A percentile compares a stretch with the other conserved stretches of the same genome.
phyloP scores from a whole-genome alignment of 345 rosid species.

The Eucalyptus brandiana region DNA sequence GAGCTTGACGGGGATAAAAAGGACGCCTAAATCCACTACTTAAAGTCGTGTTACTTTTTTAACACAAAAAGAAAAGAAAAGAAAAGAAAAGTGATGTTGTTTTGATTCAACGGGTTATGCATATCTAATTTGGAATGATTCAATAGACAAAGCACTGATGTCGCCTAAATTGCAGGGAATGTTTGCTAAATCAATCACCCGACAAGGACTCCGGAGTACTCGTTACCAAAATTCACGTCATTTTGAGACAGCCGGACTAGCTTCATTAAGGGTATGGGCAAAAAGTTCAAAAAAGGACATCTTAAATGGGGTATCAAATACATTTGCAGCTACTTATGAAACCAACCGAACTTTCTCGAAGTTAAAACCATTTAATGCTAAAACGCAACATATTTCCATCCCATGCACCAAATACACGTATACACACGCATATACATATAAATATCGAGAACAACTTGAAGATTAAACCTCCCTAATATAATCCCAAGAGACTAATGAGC shows the following conservation, averaged over 20 bases:
- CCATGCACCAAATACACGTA: neutral
- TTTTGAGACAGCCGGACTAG: neutral
- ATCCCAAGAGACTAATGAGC: no score
- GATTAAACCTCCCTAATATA: neutral
- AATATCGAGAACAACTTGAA: neutral
- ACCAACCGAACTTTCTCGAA: neutral
- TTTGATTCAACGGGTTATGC: neutral
- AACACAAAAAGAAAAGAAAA: fast-evolving
- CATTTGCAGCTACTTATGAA: neutral
- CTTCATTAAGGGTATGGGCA: neutral
- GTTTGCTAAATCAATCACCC: neutral
- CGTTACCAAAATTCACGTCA: neutral
- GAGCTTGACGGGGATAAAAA: neutral
- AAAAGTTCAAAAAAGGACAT: neutral
- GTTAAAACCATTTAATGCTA: neutral
- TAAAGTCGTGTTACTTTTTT: neutral
- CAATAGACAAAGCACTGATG: neutral
- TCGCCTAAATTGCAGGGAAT: neutral
- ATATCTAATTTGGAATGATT: neutral
- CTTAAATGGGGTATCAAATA: neutral
- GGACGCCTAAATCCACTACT: neutral
- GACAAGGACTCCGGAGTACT: neutral
- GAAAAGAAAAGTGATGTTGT: neutral
- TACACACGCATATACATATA: no score
- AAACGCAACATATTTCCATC: neutral